Evolutionary conservation across 2,329 filamentous ascomycete genomes (phyloP).

Genomic region (Zasmidium citrigriseum): DNA sequence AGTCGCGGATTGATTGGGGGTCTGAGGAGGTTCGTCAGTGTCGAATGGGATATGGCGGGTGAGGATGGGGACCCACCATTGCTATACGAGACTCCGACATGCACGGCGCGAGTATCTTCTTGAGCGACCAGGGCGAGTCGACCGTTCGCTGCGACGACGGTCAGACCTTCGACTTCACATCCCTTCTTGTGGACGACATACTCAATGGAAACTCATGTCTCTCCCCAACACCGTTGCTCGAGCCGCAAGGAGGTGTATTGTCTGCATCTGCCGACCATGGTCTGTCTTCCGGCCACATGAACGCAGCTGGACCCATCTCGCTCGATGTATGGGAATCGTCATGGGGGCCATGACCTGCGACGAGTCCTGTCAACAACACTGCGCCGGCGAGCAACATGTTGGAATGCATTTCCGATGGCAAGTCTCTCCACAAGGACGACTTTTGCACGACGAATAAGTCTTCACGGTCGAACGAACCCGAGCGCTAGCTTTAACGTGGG

Average conservation of each 20-base stretch:
- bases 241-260: constrained; percentile 61
- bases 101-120: constrained; percentile 57
- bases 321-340: background rate
- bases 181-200: background rate
- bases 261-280: constrained; percentile 57
- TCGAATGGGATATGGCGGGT: constrained; percentile 23
- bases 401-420: background rate
- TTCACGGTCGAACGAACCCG: too few species aligned
- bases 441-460: too few species aligned
- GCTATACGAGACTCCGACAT: constrained; percentile 56
- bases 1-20: constrained; percentile 43
- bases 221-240: constrained; percentile 48
- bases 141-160: constrained; percentile 42
- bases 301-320: constrained; percentile 19
- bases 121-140: constrained; percentile 58
- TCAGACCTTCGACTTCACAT: background rate
- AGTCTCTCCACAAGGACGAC: too few species aligned
- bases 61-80: constrained; percentile 42
- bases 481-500: too few species aligned
- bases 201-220: constrained; percentile 58
- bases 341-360: too few species aligned
- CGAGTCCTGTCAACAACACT: too few species aligned
- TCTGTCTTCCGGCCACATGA: constrained; percentile 62
- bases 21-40: constrained; percentile 30
- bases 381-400: background rate